These are phyloP conservation scores for Anaeramoeba ignava DNA, from an alignment of 78 protist genomes.

Conservation along the genomic window DNA sequence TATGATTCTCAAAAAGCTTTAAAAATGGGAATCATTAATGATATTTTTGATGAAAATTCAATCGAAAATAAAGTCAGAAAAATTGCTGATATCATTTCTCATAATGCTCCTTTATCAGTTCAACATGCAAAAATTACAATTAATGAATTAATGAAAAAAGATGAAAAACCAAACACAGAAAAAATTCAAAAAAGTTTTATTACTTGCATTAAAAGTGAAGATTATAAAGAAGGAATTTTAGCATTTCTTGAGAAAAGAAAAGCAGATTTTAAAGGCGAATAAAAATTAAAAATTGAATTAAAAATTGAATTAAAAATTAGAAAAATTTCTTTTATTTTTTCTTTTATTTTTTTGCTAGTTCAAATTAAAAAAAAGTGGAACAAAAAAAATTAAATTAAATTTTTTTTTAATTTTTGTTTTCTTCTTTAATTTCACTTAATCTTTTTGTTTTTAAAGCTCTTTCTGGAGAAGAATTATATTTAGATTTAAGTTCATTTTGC, in stretches of 20 bases:
- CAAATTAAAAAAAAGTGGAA: too few relatives aligned
- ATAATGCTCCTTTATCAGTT: background rate
- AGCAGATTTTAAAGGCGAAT: background rate
- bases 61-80: background rate
- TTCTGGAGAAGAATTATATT: too few relatives aligned
- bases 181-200: background rate
- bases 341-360: too few relatives aligned
- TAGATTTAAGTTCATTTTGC: too few relatives aligned
- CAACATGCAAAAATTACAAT: background rate
- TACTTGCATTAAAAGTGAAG: background rate
- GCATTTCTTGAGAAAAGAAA: conserved; percentile 5
- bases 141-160: background rate
- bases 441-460: too few relatives aligned
- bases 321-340: too few relatives aligned
- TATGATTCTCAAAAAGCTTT: background rate
- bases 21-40: background rate
- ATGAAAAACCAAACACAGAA: background rate
- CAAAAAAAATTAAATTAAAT: too few relatives aligned
- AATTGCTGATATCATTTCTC: background rate
- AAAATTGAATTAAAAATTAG: too few relatives aligned
- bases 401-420: too few relatives aligned
- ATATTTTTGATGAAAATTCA: background rate
- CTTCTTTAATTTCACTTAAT: too few relatives aligned
- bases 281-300: too few relatives aligned
- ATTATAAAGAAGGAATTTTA: background rate